These are phyloP conservation scores for Suhomyces yuchorum DNA, from an alignment of 1,139 yeast genomes.

Conservation along the genomic window DNA sequence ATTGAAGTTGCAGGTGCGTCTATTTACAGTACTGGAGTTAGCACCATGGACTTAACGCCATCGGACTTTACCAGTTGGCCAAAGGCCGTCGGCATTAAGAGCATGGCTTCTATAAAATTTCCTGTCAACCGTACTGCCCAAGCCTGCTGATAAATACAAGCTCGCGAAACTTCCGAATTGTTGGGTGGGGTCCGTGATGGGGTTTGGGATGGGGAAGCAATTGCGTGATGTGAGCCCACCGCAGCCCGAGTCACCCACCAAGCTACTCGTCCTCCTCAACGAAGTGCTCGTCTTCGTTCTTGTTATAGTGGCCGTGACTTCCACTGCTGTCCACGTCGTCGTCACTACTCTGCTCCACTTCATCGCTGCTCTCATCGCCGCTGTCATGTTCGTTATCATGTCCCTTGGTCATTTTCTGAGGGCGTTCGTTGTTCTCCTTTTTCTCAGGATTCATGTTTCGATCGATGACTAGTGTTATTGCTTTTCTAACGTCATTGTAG, in stretches of 20 bases:
- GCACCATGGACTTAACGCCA: neutral
- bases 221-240: neutral
- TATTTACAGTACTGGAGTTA: neutral
- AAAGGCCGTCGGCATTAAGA: neutral
- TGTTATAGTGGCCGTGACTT: neutral
- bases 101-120: neutral
- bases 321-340: neutral
- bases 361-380: neutral
- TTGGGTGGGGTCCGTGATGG: neutral
- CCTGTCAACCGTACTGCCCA: neutral
- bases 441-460: neutral
- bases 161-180: neutral
- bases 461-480: neutral
- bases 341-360: neutral
- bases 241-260: neutral
- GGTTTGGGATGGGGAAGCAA: neutral
- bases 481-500: constrained; percentile 3
- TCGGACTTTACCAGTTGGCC: neutral
- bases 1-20: neutral
- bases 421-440: neutral
- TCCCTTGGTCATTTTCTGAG: neutral
- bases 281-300: neutral
- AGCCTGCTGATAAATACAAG: neutral
- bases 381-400: neutral
- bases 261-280: neutral